Evolutionary conservation across 2,329 filamentous ascomycete genomes (phyloP).

Genomic region (Triangularia setosa): DNA sequence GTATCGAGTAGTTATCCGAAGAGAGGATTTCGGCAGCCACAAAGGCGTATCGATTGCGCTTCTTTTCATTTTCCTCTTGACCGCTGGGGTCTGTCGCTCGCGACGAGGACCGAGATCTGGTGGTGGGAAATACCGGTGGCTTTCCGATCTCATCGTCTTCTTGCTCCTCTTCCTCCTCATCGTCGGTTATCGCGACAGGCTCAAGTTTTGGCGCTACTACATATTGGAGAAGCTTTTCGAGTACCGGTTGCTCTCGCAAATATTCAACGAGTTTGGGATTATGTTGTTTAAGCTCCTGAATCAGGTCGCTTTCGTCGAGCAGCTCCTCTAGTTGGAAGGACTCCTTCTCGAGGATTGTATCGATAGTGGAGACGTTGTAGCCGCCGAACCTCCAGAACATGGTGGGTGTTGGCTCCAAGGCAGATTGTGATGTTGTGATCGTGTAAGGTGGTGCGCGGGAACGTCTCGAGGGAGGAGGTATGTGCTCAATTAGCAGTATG

Average conservation of each 20-base stretch:
- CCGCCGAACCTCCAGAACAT: slow-evolving; percentile 99
- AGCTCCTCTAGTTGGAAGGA: slow-evolving; percentile 94
- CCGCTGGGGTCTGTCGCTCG: slow-evolving; percentile 44
- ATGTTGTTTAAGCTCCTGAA: slow-evolving; percentile 96
- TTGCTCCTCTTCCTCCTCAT: slow-evolving; percentile 49
- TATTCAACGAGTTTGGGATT: slow-evolving; percentile 98
- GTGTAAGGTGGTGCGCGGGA: not conserved
- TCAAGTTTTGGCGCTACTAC: slow-evolving; percentile 76
- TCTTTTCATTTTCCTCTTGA: slow-evolving; percentile 80
- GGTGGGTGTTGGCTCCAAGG: slow-evolving; percentile 45
- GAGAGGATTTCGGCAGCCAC: slow-evolving; percentile 90
- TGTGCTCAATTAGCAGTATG: not conserved
- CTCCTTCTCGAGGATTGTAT: slow-evolving; percentile 93
- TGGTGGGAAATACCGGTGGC: slow-evolving; percentile 43
- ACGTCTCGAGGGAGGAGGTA: not conserved
- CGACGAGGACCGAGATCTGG: slow-evolving; percentile 52
- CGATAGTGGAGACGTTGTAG: slow-evolving; percentile 95
- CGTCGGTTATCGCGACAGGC: slow-evolving; percentile 47
- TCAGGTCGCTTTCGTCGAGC: slow-evolving; percentile 90
- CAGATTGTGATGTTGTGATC: slow-evolving; percentile 25
- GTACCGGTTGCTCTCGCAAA: slow-evolving; percentile 78
- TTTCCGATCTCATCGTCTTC: slow-evolving; percentile 42
- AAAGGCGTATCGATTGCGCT: slow-evolving; percentile 89
- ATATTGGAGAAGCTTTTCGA: slow-evolving; percentile 84
- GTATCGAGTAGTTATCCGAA: slow-evolving; percentile 95